A percentile compares a stretch with the other conserved stretches of the same genome.
Evolutionary conservation across 2,329 filamentous ascomycete genomes (phyloP).

Genomic region (Fusarium illudens): DNA sequence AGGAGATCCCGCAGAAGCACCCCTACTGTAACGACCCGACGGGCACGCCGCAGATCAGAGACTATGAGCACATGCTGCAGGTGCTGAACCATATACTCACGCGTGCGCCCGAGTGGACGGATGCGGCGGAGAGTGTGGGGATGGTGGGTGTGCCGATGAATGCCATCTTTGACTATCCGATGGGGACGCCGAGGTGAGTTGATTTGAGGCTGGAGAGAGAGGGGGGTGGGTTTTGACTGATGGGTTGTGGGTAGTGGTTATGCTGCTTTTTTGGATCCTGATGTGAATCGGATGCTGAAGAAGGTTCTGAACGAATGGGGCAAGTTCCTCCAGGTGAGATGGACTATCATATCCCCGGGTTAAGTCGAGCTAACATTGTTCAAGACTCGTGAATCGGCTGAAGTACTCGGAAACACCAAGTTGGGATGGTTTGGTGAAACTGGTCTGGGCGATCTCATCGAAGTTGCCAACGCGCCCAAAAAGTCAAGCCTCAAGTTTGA

Average conservation of each 20-base stretch:
- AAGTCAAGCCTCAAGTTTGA: slow-evolving; percentile 59
- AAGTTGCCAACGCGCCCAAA: slow-evolving; percentile 59
- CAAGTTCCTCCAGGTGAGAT: slow-evolving; percentile 56
- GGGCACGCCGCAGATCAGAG: slow-evolving; percentile 68
- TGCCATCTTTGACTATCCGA: slow-evolving; percentile 64
- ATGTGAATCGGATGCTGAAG: slow-evolving; percentile 63
- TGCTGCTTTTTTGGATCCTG: slow-evolving; percentile 63
- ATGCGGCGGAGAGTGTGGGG: slow-evolving; percentile 59
- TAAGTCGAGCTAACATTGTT: background rate
- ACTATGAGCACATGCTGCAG: slow-evolving; percentile 72
- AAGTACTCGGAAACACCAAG: slow-evolving; percentile 55
- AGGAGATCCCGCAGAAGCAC: slow-evolving; percentile 68
- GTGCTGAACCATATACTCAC: slow-evolving; percentile 69
- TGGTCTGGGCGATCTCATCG: slow-evolving; percentile 57
- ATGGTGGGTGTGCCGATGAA: slow-evolving; percentile 64
- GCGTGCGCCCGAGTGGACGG: slow-evolving; percentile 61
- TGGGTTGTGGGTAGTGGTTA: slow-evolving; percentile 49
- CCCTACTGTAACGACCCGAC: slow-evolving; percentile 70
- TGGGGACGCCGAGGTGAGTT: slow-evolving; percentile 60
- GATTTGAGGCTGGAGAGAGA: background rate
- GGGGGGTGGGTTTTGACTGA: too few species aligned
- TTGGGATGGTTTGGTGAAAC: slow-evolving; percentile 65
- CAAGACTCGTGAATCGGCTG: slow-evolving; percentile 61
- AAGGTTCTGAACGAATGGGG: slow-evolving; percentile 67
- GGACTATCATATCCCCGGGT: background rate